A percentile compares a stretch with the other conserved stretches of the same genome.
Conservation (phyloP, 768 basidiomycete species). For the Chlorophyllum brunneum region DNA sequence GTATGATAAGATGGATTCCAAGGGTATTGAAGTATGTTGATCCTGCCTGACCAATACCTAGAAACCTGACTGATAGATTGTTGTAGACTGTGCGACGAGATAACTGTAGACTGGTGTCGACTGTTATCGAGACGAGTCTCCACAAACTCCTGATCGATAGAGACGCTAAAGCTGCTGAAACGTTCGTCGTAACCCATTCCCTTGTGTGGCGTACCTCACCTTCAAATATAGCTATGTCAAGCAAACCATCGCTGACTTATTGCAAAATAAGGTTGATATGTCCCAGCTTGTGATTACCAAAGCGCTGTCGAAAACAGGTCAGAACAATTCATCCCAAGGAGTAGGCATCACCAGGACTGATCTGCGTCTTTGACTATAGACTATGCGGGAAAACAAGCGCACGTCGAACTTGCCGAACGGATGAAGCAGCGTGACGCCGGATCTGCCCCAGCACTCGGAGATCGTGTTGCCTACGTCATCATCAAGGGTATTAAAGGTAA, state of each 20-base stretch:
- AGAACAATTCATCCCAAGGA: slow-evolving; percentile 15
- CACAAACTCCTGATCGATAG: slow-evolving; percentile 97
- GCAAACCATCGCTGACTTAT: slow-evolving; percentile 85
- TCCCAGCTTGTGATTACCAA: slow-evolving; percentile 99
- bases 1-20: slow-evolving; percentile 99
- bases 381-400: slow-evolving; percentile 93
- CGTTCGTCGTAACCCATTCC: slow-evolving; percentile 47
- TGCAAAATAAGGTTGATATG: slow-evolving; percentile 98
- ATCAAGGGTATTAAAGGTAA: slow-evolving; percentile 92
- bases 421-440: slow-evolving; percentile 97
- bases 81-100: slow-evolving; percentile 92
- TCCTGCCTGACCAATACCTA: not conserved
- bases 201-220: not conserved
- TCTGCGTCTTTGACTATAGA: slow-evolving; percentile 39
- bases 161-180: slow-evolving; percentile 90
- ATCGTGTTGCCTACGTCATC: slow-evolving; percentile 98
- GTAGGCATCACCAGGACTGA: not conserved
- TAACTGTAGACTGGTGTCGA: slow-evolving; percentile 97
- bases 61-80: not conserved
- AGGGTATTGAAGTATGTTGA: slow-evolving; percentile 90
- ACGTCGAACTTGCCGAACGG: slow-evolving; percentile 90
- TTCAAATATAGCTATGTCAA: slow-evolving; percentile 73
- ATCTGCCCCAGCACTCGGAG: slow-evolving; percentile 95
- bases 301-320: slow-evolving; percentile 84
- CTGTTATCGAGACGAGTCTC: slow-evolving; percentile 96